Base-by-base conservation (phyloP, 2,329 filamentous ascomycete species). In the Sordariomycetes sp. region DNA sequence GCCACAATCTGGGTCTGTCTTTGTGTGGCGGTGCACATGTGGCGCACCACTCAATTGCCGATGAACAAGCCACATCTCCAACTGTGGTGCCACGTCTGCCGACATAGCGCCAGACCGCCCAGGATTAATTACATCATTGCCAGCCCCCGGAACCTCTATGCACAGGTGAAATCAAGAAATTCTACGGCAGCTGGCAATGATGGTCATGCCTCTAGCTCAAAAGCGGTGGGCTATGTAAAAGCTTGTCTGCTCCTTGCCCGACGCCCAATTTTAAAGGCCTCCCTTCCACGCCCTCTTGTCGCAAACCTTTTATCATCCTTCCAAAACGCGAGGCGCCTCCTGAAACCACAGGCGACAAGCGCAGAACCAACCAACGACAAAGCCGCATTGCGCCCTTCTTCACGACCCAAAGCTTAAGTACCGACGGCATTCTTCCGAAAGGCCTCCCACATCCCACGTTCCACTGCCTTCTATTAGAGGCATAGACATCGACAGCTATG, bases 401-500 rank as follows among this genome's bases (percentile, higher is more conserved):
- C n/a, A n/a, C n/a, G n/a, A n/a, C n/a, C n/a, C n/a, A n/a, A n/a
- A n/a, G n/a, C n/a, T n/a, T n/a, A n/a, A n/a, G n/a, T n/a, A n/a
- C n/a, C n/a, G n/a, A n/a, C n/a, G n/a, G n/a, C n/a, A n/a, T n/a
- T n/a, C n/a, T n/a, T n/a, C n/a, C n/a, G n/a, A n/a, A n/a, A n/a
- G n/a, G n/a, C n/a, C n/a, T n/a, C n/a, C n/a, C n/a, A n/a, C n/a
- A n/a, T n/a, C n/a, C n/a, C n/a, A n/a, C n/a, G n/a, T n/a, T n/a
- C n/a, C n/a, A n/a, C n/a, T n/a, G n/a, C n/a, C n/a, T n/a, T 25
- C 23, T n/a, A 25, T 25, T 25, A n/a, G 23, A n/a, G 9, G 23
- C 23, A 25, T 25, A 9, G 23, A n/a, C 23, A 9, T 15, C 10
- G 8, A 16, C 27, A 21, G 29, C 7, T 33, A 79, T 79, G 75